Evolutionary conservation across 2,329 filamentous ascomycete genomes (phyloP).

Genomic region (Graphiopsis chlorocephala): DNA sequence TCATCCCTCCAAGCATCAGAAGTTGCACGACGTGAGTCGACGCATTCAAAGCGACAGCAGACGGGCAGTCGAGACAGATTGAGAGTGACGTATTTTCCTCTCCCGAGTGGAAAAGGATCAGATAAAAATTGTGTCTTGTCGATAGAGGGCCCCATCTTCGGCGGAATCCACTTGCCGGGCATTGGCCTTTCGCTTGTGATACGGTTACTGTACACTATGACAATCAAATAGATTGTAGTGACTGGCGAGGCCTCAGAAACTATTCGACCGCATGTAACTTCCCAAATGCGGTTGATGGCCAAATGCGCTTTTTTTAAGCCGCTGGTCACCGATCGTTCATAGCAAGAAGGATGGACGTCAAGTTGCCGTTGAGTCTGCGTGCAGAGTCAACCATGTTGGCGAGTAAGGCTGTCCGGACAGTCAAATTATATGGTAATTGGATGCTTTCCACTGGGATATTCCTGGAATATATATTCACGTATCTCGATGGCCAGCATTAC

Average conservation of each 20-base stretch:
- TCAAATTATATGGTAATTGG: not conserved
- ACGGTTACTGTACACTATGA: not conserved
- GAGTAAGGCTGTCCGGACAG: not conserved
- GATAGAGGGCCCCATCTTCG: not conserved
- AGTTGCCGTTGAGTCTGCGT: not conserved
- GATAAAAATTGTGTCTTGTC: constrained; percentile 5
- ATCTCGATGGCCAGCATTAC: no score
- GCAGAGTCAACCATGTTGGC: not conserved
- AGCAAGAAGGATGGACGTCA: not conserved
- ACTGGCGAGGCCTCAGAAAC: not conserved
- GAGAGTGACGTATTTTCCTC: not conserved
- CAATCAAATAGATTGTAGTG: not conserved
- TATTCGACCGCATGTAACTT: not conserved
- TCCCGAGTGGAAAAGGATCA: not conserved
- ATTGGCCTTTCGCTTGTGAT: not conserved
- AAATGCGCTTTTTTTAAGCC: not conserved
- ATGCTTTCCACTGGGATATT: not conserved
- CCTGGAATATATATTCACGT: no score
- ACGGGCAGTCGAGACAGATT: not conserved
- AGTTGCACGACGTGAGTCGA: not conserved
- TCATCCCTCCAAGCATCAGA: not conserved
- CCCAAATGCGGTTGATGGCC: not conserved
- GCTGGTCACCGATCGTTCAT: not conserved
- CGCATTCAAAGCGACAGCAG: not conserved
- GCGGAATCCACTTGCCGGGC: not conserved